phyloP scores from a whole-genome alignment of 2,329 filamentous ascomycete species.

The Penicillium sclerotigenum region DNA sequence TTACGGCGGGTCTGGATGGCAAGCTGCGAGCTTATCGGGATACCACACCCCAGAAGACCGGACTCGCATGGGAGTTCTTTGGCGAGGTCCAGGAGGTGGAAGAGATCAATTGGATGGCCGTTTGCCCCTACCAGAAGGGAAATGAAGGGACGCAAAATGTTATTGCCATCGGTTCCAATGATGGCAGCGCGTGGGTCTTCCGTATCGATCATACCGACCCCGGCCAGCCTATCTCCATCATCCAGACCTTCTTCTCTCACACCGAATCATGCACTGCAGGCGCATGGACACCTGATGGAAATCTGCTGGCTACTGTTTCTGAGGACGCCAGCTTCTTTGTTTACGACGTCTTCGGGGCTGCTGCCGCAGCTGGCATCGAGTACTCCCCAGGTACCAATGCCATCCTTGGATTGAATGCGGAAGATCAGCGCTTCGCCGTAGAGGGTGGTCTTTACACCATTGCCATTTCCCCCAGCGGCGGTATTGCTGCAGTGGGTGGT shows the following conservation, averaged over 20 bases:
- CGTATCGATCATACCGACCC: slow-evolving; percentile 68
- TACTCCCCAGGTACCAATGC: slow-evolving; percentile 58
- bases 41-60: slow-evolving; percentile 46
- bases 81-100: slow-evolving; percentile 84
- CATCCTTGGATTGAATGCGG: slow-evolving; percentile 71
- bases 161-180: slow-evolving; percentile 79
- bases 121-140: slow-evolving; percentile 63
- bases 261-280: slow-evolving; percentile 83
- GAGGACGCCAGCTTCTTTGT: slow-evolving; percentile 88
- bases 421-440: slow-evolving; percentile 86
- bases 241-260: slow-evolving; percentile 91
- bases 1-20: slow-evolving; percentile 87
- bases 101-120: slow-evolving; percentile 85
- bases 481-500: slow-evolving; percentile 81
- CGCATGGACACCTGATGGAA: slow-evolving; percentile 84
- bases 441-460: slow-evolving; percentile 89
- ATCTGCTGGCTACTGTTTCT: slow-evolving; percentile 78
- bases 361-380: slow-evolving; percentile 61
- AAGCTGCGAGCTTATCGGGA: slow-evolving; percentile 68
- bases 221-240: slow-evolving; percentile 67
- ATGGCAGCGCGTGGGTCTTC: slow-evolving; percentile 96
- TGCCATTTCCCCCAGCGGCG: slow-evolving; percentile 73
- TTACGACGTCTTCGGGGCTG: slow-evolving; percentile 84
- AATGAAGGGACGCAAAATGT: slow-evolving; percentile 66
- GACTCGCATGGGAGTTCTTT: slow-evolving; percentile 62